Evolutionary conservation across 2,329 filamentous ascomycete species (phyloP).

Genomic region (Xylogone sp.): DNA sequence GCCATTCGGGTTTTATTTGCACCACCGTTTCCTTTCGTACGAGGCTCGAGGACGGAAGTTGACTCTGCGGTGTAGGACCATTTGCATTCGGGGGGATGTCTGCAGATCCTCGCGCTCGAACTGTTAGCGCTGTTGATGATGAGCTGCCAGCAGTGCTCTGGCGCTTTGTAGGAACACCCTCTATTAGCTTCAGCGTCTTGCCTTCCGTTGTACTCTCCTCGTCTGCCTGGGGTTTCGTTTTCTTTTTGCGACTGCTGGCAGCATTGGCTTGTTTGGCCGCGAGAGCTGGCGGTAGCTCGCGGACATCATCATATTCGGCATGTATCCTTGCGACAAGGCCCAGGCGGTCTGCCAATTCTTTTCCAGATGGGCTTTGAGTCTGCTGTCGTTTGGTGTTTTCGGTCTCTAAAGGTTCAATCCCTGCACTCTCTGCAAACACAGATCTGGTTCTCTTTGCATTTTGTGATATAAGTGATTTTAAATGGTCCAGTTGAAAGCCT

Average conservation of each 20-base stretch:
- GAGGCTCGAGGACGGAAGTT: constrained; percentile 51
- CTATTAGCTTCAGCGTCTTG: constrained; percentile 63
- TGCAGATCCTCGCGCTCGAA: constrained; percentile 40
- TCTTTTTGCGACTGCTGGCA: constrained; percentile 59
- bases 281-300: constrained; percentile 71
- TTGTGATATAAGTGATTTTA: constrained; percentile 35
- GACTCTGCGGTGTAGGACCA: constrained; percentile 45
- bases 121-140: constrained; percentile 54
- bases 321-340: constrained; percentile 26
- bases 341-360: constrained; percentile 24
- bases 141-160: constrained; percentile 29
- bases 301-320: constrained; percentile 72
- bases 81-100: constrained; percentile 48
- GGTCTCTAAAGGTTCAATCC: constrained; percentile 1
- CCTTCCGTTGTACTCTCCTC: constrained; percentile 26
- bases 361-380: constrained; percentile 12
- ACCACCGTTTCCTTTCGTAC: constrained; percentile 57
- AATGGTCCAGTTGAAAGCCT: constrained; percentile 16
- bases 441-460: constrained; percentile 38
- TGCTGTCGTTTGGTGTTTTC: constrained; percentile 12
- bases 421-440: constrained; percentile 31
- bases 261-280: constrained; percentile 74
- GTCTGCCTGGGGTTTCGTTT: constrained; percentile 48
- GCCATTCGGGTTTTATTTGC: constrained; percentile 85
- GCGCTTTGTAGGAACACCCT: constrained; percentile 48